Conservation (phyloP, 371 early-diverging fungal genomes). For the Rhizomucor pusillus region DNA sequence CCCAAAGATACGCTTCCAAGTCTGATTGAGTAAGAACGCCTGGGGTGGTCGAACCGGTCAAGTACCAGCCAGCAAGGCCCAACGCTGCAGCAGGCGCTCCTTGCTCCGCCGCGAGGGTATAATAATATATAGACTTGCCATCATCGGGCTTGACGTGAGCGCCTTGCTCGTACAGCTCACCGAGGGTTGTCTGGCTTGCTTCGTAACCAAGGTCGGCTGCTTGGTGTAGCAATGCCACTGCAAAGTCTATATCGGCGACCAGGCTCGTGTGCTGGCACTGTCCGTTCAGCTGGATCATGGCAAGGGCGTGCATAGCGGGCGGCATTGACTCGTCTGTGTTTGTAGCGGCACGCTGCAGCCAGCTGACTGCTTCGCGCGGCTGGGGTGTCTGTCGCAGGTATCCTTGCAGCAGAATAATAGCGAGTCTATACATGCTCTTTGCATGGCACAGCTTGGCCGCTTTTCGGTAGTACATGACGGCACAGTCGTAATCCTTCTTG, state of each 20-base stretch:
- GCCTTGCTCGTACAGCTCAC: constrained; percentile 91
- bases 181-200: constrained; percentile 88
- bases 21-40: constrained; percentile 75
- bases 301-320: constrained; percentile 89
- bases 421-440: constrained; percentile 93
- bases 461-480: constrained; percentile 89
- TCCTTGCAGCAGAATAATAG: constrained; percentile 81
- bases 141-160: constrained; percentile 77
- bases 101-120: constrained; percentile 84
- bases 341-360: constrained; percentile 89
- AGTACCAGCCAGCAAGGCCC: constrained; percentile 86
- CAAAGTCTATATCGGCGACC: constrained; percentile 76
- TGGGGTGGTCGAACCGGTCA: constrained; percentile 70
- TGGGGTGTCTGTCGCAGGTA: constrained; percentile 65
- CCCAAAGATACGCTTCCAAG: constrained; percentile 74
- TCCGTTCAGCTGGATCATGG: constrained; percentile 72
- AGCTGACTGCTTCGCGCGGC: constrained; percentile 88
- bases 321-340: constrained; percentile 76
- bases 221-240: constrained; percentile 78
- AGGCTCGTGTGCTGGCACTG: constrained; percentile 60
- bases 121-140: constrained; percentile 91
- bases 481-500: constrained; percentile 69
- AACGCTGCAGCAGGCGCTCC: constrained; percentile 79
- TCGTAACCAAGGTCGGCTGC: constrained; percentile 89
- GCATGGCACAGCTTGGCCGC: constrained; percentile 89